Evolutionary conservation across 805 yeast species (phyloP).

Genomic region (Lipomyces oligophaga): DNA sequence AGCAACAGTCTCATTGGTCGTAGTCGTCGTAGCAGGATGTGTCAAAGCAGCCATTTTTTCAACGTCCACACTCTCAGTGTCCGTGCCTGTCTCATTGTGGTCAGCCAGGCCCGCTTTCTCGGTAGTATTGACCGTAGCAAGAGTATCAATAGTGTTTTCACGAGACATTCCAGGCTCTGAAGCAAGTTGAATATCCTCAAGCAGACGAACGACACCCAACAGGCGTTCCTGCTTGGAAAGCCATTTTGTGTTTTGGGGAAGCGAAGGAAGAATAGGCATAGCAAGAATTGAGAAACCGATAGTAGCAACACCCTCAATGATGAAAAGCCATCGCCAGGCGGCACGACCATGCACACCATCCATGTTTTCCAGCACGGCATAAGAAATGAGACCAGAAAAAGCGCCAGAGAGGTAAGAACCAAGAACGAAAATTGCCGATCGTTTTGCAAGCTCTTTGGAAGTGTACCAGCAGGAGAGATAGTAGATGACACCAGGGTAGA

Average conservation of each 20-base stretch:
- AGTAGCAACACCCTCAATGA: slow-evolving; percentile 54
- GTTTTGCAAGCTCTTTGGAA: slow-evolving; percentile 47
- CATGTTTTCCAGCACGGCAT: slow-evolving; percentile 47
- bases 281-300: slow-evolving; percentile 45
- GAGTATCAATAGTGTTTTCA: background rate
- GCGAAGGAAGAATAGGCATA: slow-evolving; percentile 49
- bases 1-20: background rate
- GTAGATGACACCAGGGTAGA: slow-evolving; percentile 47
- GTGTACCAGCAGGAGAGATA: slow-evolving; percentile 55
- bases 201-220: slow-evolving; percentile 41
- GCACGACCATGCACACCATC: slow-evolving; percentile 42
- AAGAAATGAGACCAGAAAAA: slow-evolving; percentile 51
- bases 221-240: slow-evolving; percentile 44
- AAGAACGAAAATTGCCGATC: slow-evolving; percentile 51
- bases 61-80: slow-evolving; percentile 1
- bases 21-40: background rate
- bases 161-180: background rate
- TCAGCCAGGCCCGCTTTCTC: slow-evolving; percentile 29
- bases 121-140: slow-evolving; percentile 44
- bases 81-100: slow-evolving; percentile 8
- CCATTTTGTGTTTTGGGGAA: slow-evolving; percentile 49
- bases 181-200: slow-evolving; percentile 34
- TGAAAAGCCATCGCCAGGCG: slow-evolving; percentile 55
- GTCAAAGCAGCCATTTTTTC: background rate
- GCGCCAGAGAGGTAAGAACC: slow-evolving; percentile 51